Evolutionary conservation across 805 yeast genomes (phyloP), one percentile per base, ranked within the genome.

Genomic region (Clavispora carvajalis): DNA sequence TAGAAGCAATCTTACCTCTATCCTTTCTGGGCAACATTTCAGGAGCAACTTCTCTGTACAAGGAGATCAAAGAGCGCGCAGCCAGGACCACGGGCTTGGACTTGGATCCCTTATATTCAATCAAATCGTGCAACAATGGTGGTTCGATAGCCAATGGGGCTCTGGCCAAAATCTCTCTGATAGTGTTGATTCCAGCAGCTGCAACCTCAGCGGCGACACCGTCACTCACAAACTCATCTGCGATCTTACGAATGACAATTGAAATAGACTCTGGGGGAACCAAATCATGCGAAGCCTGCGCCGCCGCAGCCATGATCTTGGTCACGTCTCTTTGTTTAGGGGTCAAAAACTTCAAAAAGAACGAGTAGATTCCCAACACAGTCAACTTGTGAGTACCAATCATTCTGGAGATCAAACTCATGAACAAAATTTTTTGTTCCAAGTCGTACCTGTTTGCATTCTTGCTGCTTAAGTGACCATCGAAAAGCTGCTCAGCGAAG

Each of bases 131-230:
- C 45, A 93, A 69, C 38, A 93, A 68, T 2, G 90, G 79, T 40
- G 85, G 82, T 39, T 89, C 97, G 53, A 93, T 89, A 19, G 98
- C 96, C 49, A 91, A 71, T 12, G 99, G 97, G 9, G 95, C 95
- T 71, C 99, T 82, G 2, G 96, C 65, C 48, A 90, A 74, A 43
- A 93, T 88, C 64, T 93, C 99, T 53, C 98, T 75, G 44, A 91
- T 91, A 3, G 98, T 86, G 63, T 93, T 93, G 50, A 93, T 74
- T 56, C 99, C 99, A 4, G 98, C 98, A 39, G 97, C 89, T 5
- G 97, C 97, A 40, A 90, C 99, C 65, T 93, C 96, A 24, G 95
- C 81, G 12, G 97, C 89, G 29, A 93, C 99, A 73, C 99, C 99
- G 58, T 93, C 98, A 51, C 95, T 85, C 19, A 93, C 96, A 55